Conservation (phyloP, 2,329 filamentous ascomycete species). For the Graphilbum sp. region DNA sequence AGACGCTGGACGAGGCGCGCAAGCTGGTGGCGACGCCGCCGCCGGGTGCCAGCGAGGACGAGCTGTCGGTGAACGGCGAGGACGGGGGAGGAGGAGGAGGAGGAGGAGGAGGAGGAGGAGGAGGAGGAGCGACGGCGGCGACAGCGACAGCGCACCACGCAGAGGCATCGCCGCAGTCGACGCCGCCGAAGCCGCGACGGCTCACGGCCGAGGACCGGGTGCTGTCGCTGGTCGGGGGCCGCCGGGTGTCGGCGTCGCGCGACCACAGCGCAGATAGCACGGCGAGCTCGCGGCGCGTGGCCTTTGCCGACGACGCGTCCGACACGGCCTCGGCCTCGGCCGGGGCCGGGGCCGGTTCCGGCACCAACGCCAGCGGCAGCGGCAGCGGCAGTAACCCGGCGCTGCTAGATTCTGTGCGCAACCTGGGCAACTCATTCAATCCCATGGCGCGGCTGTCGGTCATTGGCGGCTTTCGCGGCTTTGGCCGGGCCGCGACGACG, state of each 20-base stretch:
- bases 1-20: conserved; percentile 82
- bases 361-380: no score
- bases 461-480: conserved; percentile 59
- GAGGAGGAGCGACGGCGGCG: conserved; percentile 17
- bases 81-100: conserved; percentile 28
- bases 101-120: conserved; percentile 9
- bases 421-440: conserved; percentile 64
- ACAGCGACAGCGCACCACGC: conserved; percentile 5
- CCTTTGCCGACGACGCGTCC: conserved; percentile 21
- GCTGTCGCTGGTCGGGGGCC: conserved; percentile 55
- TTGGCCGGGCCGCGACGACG: conserved; percentile 41
- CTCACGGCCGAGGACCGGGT: conserved; percentile 56
- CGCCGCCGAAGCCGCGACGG: not conserved
- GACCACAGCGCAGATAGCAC: conserved; percentile 67
- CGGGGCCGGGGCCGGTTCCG: conserved; percentile 2
- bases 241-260: conserved; percentile 23
- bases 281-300: conserved; percentile 32
- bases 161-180: conserved; percentile 3
- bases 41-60: conserved; percentile 39
- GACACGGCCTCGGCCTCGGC: conserved; percentile 12
- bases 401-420: conserved; percentile 65
- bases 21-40: conserved; percentile 68
- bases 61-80: conserved; percentile 42
- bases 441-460: conserved; percentile 64
- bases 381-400: conserved; percentile 33